Percentiles rank a stretch among this genome's conserved stretches.
These are phyloP conservation scores for Aspergillus uvarum DNA, from an alignment of 2,329 filamentous ascomycete genomes.

Conservation along the genomic window DNA sequence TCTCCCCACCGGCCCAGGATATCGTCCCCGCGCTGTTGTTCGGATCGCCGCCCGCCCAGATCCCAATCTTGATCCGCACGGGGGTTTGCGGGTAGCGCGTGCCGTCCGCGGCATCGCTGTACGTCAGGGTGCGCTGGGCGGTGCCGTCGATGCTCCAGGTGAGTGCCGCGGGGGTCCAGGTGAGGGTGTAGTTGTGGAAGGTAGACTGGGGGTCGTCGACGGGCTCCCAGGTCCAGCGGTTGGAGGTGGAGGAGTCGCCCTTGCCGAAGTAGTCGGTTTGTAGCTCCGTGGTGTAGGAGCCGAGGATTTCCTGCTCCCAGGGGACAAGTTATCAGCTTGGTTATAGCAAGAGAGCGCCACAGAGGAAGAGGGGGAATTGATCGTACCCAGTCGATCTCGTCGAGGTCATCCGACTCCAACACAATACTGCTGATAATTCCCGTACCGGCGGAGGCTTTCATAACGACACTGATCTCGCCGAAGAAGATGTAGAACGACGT, in stretches of 20 bases:
- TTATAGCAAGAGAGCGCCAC: no score
- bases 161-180: not conserved
- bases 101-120: no score
- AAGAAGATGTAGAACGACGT: slow-evolving; percentile 4
- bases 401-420: not conserved
- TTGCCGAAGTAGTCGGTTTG: slow-evolving; percentile 2
- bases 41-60: no score
- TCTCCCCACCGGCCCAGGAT: no score
- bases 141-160: not conserved
- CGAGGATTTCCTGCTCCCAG: not conserved
- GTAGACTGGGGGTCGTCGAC: not conserved
- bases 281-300: not conserved
- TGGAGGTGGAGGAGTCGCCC: not conserved
- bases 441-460: not conserved
- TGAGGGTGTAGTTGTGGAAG: not conserved
- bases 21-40: no score
- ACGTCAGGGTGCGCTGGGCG: no score
- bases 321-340: no score
- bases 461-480: not conserved
- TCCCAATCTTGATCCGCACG: no score
- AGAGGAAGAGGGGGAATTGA: no score
- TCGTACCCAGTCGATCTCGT: not conserved
- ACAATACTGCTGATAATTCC: slow-evolving; percentile 1
- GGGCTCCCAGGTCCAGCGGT: not conserved
- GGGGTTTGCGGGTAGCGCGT: no score